phyloP scores from a whole-genome alignment of 164 flowering plant species.

The Cinnamomum micranthum region DNA sequence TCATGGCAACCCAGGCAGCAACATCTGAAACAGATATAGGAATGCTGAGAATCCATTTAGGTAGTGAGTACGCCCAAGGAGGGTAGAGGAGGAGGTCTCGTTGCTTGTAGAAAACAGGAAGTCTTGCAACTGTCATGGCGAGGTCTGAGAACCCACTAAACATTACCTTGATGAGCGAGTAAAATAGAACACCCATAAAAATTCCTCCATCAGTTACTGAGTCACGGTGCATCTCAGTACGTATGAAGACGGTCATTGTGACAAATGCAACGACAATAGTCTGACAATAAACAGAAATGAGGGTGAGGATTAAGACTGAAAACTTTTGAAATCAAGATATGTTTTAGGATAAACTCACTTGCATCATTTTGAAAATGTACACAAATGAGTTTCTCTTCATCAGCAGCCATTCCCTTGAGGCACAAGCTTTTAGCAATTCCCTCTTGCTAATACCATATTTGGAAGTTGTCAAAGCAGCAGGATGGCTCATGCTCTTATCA shows the following conservation, averaged over 20 bases:
- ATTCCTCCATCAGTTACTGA: constrained; percentile 33
- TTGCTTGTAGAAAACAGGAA: constrained; percentile 63
- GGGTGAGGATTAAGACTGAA: not conserved
- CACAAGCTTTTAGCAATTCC: constrained; percentile 43
- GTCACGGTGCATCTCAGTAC: constrained; percentile 23
- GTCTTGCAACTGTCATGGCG: constrained; percentile 30
- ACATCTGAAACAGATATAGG: constrained; percentile 14
- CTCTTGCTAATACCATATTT: constrained; percentile 44
- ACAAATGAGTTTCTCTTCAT: constrained; percentile 45
- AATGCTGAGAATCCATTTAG: constrained; percentile 17
- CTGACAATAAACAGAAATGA: constrained; percentile 17
- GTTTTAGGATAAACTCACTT: constrained; percentile 15
- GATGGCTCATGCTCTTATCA: constrained; percentile 38
- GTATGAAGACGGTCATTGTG: constrained; percentile 25
- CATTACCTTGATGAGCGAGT: constrained; percentile 15
- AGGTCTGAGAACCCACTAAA: constrained; percentile 53
- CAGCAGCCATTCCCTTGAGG: constrained; percentile 31
- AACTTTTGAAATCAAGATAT: not conserved
- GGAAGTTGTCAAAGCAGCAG: constrained; percentile 37
- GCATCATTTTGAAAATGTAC: constrained; percentile 34
- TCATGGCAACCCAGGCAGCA: constrained; percentile 8
- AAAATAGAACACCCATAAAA: constrained; percentile 43
- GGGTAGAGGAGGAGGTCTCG: constrained; percentile 51
- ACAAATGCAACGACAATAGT: constrained; percentile 25
- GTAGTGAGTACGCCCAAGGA: constrained; percentile 23